Base-by-base conservation (phyloP, 108 stramenopile genomes). In the Pseudonitzschia multiseries region DNA sequence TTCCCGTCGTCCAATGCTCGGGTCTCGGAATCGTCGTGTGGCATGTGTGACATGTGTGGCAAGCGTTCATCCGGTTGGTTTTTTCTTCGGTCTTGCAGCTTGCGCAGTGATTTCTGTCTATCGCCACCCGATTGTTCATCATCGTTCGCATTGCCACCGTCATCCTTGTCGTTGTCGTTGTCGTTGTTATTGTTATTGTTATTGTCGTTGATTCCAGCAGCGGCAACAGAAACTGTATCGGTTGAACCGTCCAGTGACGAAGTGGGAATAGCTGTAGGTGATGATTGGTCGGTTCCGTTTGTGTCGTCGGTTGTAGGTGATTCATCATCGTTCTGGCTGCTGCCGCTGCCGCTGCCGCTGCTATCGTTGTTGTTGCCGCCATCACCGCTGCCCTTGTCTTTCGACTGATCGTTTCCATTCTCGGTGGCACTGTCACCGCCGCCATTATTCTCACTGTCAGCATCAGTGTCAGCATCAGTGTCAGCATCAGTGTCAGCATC, bases 401-500 rank as follows among this genome's bases (percentile, higher is more conserved):
- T 9, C 6, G 50, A 51, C 17, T 17, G 2, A 10, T 10, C n/a
- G 9, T 51, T 51, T 51, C 20, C n/a, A n/a, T 56, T 56, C 26
- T 8, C 54, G 24, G 22, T 56, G 54, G 1, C 24, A 22, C 54
- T 56, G 9, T 56, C 36, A 27, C 60, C 42, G 29, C 24, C 62
- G 28, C 53, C 59, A 43, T 62, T 60, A 1, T 1, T 36, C 6
- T 36, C 36, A 36, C 36, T 6, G 36, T 36, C 6, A 2, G 36
- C 36, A 36, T 6, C 36, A 36, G 36, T 36, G 4, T 6, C 36
- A 57, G 51, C 56, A 44, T 75, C 69, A 24, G 31, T 65, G 21
- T 41, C 59, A 68, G 52, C 56, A 43, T 59, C 57, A 6, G 26
- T 33, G 36, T 73, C 26, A 20, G 69, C n/a, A n/a, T n/a, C n/a